Percentiles rank a stretch among this genome's conserved stretches.
These are phyloP conservation scores for Penicillium steckii DNA, from an alignment of 495 filamentous ascomycete species.

Conservation along the genomic window DNA sequence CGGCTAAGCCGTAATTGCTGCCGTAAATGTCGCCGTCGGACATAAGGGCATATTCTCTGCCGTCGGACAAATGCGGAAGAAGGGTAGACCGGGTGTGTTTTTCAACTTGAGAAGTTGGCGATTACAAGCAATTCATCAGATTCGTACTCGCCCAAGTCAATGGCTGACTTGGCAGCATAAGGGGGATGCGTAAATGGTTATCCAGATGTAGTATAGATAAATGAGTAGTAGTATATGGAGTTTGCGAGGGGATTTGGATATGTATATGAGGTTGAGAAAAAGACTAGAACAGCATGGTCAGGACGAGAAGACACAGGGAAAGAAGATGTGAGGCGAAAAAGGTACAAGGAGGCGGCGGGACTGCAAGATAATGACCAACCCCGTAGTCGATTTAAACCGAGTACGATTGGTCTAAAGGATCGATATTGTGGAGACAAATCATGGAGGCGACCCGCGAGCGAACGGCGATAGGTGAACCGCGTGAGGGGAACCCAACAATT, in stretches of 20 bases:
- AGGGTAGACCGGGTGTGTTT: not conserved
- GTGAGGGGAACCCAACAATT: conserved; percentile 1
- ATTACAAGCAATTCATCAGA: conserved; percentile 5
- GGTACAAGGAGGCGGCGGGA: not conserved
- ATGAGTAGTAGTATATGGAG: not conserved
- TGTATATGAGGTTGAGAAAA: not conserved
- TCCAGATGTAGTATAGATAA: not conserved
- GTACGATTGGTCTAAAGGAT: conserved; percentile 1
- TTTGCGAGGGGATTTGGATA: not conserved
- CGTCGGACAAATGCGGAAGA: not conserved
- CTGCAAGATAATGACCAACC: conserved; percentile 3
- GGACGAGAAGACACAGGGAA: not conserved
- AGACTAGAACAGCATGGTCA: not conserved
- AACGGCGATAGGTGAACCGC: not conserved
- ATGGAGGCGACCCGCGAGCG: not conserved
- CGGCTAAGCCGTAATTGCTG: conserved; percentile 19
- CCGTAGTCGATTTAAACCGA: not conserved
- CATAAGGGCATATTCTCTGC: conserved; percentile 27
- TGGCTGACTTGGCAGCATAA: not conserved
- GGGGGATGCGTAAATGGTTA: not conserved
- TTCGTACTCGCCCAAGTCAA: not conserved
- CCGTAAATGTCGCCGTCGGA: conserved; percentile 13
- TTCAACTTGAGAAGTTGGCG: no score
- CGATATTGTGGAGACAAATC: conserved; percentile 1
- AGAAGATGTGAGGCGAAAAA: not conserved